Conservation (phyloP, 1,139 yeast species). For the Hyphopichia burtonii region DNA sequence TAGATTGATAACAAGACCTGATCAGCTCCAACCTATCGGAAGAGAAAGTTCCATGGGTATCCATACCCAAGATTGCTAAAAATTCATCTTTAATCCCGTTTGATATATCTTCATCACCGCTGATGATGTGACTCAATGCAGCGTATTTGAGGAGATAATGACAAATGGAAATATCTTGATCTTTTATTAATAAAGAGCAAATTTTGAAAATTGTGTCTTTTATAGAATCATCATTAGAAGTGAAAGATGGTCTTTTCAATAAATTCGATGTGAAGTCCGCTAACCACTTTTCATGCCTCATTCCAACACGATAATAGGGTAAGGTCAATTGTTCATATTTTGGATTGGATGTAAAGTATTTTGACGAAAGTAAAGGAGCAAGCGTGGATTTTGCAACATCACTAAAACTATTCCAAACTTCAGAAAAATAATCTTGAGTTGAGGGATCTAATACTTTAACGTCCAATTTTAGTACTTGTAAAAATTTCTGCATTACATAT, state of each 20-base stretch:
- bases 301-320: conserved; percentile 35
- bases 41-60: conserved; percentile 28
- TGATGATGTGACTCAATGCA: conserved; percentile 63
- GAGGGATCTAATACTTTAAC: conserved; percentile 28
- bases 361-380: conserved; percentile 72
- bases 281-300: conserved; percentile 61
- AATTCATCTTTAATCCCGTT: conserved; percentile 58
- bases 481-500: conserved; percentile 83
- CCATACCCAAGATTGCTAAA: conserved; percentile 51
- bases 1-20: conserved; percentile 65
- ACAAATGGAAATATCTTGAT: conserved; percentile 69
- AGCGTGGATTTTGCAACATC: conserved; percentile 73
- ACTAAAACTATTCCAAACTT: conserved; percentile 62
- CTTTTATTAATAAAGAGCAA: conserved; percentile 65
- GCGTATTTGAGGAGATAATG: conserved; percentile 79
- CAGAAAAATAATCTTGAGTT: conserved; percentile 18
- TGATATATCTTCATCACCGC: conserved; percentile 43
- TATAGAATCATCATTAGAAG: conserved; percentile 7
- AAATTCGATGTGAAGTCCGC: conserved; percentile 65
- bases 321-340: conserved; percentile 32
- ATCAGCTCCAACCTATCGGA: conserved; percentile 57
- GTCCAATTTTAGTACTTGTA: conserved; percentile 62
- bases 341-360: conserved; percentile 58
- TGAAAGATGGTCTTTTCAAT: conserved; percentile 39
- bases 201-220: conserved; percentile 55